Conservation (phyloP, 352 stramenopile species). For the Phytopythium sindhum region DNA sequence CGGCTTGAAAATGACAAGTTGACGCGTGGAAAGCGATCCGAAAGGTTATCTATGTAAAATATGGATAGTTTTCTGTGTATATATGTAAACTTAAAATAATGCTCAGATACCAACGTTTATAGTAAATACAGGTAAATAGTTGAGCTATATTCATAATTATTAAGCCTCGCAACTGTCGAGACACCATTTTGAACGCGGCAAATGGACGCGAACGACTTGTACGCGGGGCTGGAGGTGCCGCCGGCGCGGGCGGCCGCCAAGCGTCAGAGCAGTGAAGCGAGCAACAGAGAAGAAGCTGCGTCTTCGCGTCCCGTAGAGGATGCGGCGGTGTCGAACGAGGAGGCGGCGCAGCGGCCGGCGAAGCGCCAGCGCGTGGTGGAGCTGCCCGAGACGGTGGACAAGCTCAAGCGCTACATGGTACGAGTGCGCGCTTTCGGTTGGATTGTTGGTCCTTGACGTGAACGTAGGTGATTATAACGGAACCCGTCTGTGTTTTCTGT, state of each 20-base stretch:
- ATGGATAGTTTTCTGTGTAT: too few relatives aligned
- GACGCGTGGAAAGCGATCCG: constrained; percentile 4
- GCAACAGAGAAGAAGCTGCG: neutral
- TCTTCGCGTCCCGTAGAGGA: neutral
- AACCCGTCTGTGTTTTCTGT: neutral
- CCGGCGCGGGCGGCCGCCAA: constrained; percentile 24
- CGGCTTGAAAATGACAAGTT: neutral
- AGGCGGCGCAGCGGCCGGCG: neutral
- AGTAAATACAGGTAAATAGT: too few relatives aligned
- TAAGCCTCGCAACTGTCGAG: too few relatives aligned
- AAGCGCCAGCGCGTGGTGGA: constrained; percentile 25
- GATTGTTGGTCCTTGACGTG: too few relatives aligned
- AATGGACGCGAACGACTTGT: constrained; percentile 36
- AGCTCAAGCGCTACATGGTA: constrained; percentile 72
- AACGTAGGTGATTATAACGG: too few relatives aligned
- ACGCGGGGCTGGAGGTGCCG: constrained; percentile 47
- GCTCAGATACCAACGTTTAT: too few relatives aligned
- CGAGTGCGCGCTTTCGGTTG: neutral
- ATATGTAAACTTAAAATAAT: too few relatives aligned
- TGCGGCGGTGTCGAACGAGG: constrained; percentile 4
- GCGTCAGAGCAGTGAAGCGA: constrained; percentile 12
- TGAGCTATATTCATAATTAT: neutral
- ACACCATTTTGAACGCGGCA: neutral
- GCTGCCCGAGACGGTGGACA: constrained; percentile 35
- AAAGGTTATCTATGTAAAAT: too few relatives aligned